Evolutionary conservation across 306 rosid genomes (phyloP).

Genomic region (Hippophae tibetana): DNA sequence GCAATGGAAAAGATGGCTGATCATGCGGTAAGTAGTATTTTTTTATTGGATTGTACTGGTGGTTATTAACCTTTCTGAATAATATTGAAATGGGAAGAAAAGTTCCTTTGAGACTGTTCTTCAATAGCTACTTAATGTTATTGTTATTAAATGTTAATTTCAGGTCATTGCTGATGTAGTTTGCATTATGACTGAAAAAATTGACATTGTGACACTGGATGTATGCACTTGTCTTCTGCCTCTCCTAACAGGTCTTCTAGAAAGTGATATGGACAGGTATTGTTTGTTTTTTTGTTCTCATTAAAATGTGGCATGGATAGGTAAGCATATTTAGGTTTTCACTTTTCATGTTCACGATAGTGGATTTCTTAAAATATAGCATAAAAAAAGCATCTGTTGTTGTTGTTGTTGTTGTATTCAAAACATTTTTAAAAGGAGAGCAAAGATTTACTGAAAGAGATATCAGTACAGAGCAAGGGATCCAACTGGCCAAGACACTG

Average conservation of each 20-base stretch:
- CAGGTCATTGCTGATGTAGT: slow-evolving; percentile 94
- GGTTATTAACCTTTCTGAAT: slow-evolving; percentile 6
- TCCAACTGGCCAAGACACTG: too few species aligned
- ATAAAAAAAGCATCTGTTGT: too few species aligned
- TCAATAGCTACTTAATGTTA: slow-evolving; percentile 3
- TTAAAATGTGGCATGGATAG: neutral
- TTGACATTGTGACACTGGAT: slow-evolving; percentile 77
- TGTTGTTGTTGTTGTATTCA: too few species aligned
- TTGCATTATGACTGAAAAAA: slow-evolving; percentile 61
- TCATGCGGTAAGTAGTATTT: slow-evolving; percentile 58
- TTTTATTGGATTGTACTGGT: slow-evolving; percentile 4
- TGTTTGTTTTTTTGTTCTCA: neutral
- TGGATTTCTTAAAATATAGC: too few species aligned
- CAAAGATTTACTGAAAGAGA: too few species aligned
- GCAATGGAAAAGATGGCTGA: slow-evolving; percentile 92
- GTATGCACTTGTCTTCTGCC: slow-evolving; percentile 71
- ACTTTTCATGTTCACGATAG: too few species aligned
- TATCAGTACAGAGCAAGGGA: too few species aligned
- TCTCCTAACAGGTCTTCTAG: slow-evolving; percentile 60
- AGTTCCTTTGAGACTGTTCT: slow-evolving; percentile 3
- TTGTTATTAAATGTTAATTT: slow-evolving; percentile 20
- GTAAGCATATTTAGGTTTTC: too few species aligned
- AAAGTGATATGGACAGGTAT: slow-evolving; percentile 83
- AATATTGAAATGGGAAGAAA: slow-evolving; percentile 8
- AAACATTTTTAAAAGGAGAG: too few species aligned